Base-by-base conservation (phyloP, 441 rosid species). In the Adansonia grandidieri region DNA sequence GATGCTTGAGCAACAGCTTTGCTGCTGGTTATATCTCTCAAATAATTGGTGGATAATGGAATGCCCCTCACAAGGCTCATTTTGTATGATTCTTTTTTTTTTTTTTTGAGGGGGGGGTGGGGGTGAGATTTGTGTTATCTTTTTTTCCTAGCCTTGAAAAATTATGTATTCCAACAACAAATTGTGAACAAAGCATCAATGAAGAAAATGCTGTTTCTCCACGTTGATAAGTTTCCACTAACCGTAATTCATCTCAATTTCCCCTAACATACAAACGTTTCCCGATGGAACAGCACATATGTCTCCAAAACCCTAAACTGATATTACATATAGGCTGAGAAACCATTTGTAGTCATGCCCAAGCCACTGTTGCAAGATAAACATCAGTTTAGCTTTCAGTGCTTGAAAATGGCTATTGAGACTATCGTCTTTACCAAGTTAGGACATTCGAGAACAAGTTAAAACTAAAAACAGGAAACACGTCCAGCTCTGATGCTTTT, bases 1-100 rank as follows among this genome's bases (percentile, higher is more conserved):
- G 87, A 75, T 32, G 40, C 86, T 73, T 63, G 84, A 78, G 83
- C 80, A 8, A 42, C 40, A 32, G 40, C 40, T 32, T 32, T 32
- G 40, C 40, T 32, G 9, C 6, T 51, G 53, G 71, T 6, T 11
- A 42, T 6, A 0, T 24, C 8, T 13, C 44, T 28, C 11, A 48
- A 17, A 13, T 6, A 19, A 47, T 51, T 50, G 63, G n/a, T 24
- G 75, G 77, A 20, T 65, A 28, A 19, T 19, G 14, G 1, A 14
- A 1, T 24, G 73, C 19, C 68, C 64, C 68, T 58, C 10, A 42
- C 37, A 32, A 32, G 37, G 78, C 67, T 48, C 22, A 32, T 68
- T 68, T 44, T 77, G 78, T 66, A 72, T 11, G n/a, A 75, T 79
- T 77, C 69, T 51, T 78, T 66, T 17, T 79, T 48, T 65, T 65